A percentile compares a stretch with the other conserved stretches of the same genome.
These are phyloP conservation scores for Chytriomyces hyalinus DNA, from an alignment of 192 early-diverging fungal genomes.

Conservation along the genomic window DNA sequence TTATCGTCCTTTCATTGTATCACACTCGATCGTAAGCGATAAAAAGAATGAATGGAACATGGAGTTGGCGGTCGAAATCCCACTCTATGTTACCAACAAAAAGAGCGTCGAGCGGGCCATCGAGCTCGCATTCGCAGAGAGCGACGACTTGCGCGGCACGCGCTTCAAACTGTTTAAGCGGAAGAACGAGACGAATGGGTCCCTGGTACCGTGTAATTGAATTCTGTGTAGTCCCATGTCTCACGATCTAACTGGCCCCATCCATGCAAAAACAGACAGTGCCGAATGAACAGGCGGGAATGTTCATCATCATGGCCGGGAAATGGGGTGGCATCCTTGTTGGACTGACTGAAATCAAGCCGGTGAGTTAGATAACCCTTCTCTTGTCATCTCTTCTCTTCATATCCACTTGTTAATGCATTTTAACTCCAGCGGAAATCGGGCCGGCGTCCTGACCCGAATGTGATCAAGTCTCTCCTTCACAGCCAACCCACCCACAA, in stretches of 20 bases:
- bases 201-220: neutral
- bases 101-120: neutral
- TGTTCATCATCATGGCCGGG: slow-evolving; percentile 15
- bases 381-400: neutral
- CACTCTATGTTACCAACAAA: neutral
- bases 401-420: no score
- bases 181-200: neutral
- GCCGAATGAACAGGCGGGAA: slow-evolving; percentile 12
- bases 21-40: no score
- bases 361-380: neutral
- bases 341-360: slow-evolving; percentile 19
- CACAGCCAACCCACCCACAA: neutral
- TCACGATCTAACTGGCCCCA: neutral
- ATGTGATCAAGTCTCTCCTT: slow-evolving; percentile 15
- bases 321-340: slow-evolving; percentile 28
- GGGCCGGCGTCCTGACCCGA: slow-evolving; percentile 12
- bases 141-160: slow-evolving; percentile 23
- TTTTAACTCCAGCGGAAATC: no score
- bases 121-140: slow-evolving; percentile 16
- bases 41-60: neutral
- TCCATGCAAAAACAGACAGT: neutral
- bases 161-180: slow-evolving; percentile 3
- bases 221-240: neutral
- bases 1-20: no score
- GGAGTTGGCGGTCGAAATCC: neutral